Evolutionary conservation across 768 basidiomycete species (phyloP).

Genomic region (Cubamyces lactineus): DNA sequence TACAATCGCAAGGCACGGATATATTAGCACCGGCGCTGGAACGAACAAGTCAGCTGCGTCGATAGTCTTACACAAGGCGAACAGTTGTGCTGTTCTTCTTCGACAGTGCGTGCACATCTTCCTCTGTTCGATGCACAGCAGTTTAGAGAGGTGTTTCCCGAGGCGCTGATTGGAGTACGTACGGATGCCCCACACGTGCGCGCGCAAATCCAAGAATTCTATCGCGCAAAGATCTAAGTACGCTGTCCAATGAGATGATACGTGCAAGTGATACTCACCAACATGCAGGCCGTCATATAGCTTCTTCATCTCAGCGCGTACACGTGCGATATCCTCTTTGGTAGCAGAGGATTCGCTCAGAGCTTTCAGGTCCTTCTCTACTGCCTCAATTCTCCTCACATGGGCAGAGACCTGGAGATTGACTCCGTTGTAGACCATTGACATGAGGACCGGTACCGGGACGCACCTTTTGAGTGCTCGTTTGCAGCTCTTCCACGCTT

Average conservation of each 20-base stretch:
- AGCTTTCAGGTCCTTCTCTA: conserved; percentile 87
- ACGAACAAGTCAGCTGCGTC: neutral
- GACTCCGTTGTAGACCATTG: too few relatives aligned
- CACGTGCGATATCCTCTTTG: conserved; percentile 79
- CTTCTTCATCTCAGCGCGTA: conserved; percentile 85
- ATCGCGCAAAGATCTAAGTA: conserved; percentile 1
- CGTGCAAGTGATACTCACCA: conserved; percentile 48
- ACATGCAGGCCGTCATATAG: conserved; percentile 82
- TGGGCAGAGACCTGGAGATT: conserved; percentile 73
- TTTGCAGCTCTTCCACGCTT: conserved; percentile 85
- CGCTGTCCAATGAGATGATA: too few relatives aligned
- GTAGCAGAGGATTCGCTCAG: conserved; percentile 63
- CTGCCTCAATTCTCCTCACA: conserved; percentile 79
- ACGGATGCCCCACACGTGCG: conserved; percentile 90
- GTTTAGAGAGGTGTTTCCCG: neutral
- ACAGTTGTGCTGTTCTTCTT: conserved; percentile 69
- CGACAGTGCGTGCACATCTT: conserved; percentile 74
- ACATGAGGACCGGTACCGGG: neutral
- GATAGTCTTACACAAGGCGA: conserved; percentile 43
- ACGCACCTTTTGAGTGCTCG: conserved; percentile 77
- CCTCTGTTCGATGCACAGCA: conserved; percentile 50
- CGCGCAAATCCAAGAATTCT: conserved; percentile 82
- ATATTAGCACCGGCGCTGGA: neutral
- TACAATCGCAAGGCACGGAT: neutral
- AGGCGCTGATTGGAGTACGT: conserved; percentile 39